These are phyloP conservation scores for Caryopteris hybrid DNA, from an alignment of 305 asterid species.

Conservation along the genomic window DNA sequence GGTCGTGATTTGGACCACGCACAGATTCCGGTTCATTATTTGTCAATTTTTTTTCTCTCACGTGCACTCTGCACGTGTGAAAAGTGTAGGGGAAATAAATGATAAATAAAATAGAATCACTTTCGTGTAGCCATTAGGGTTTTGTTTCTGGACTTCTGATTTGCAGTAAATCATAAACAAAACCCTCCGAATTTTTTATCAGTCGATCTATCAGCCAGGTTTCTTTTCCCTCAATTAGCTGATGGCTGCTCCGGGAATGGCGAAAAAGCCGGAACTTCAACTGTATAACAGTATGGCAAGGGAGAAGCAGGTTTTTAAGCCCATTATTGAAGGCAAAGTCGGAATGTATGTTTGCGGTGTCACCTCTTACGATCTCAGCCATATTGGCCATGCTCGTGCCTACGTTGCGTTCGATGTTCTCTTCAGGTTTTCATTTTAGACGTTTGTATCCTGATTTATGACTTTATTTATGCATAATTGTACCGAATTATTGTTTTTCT, in stretches of 20 bases:
- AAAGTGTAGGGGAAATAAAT: too few relatives aligned
- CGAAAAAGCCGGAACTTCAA: slow-evolving; percentile 37
- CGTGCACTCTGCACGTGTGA: too few relatives aligned
- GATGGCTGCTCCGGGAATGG: slow-evolving; percentile 23
- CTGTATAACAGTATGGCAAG: slow-evolving; percentile 60
- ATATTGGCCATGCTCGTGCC: slow-evolving; percentile 91
- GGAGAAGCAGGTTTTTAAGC: slow-evolving; percentile 62
- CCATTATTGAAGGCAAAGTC: slow-evolving; percentile 58
- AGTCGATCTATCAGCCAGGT: neutral
- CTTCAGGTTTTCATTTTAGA: slow-evolving; percentile 40
- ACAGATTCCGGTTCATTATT: too few relatives aligned
- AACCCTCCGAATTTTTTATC: neutral
- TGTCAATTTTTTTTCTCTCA: too few relatives aligned
- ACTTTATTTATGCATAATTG: neutral
- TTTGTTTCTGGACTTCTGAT: slow-evolving; percentile 5
- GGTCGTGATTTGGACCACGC: too few relatives aligned
- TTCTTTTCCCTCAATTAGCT: neutral
- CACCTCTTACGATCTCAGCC: slow-evolving; percentile 77
- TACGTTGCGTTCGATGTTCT: slow-evolving; percentile 84
- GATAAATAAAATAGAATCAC: too few relatives aligned
- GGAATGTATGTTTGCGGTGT: slow-evolving; percentile 88
- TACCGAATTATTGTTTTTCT: neutral
- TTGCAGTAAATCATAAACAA: neutral
- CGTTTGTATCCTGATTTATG: neutral
- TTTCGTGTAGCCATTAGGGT: neutral